A percentile compares a stretch with the other conserved stretches of the same genome.
Evolutionary conservation across 805 yeast species (phyloP).

Genomic region (Kodamaea leandrae): DNA sequence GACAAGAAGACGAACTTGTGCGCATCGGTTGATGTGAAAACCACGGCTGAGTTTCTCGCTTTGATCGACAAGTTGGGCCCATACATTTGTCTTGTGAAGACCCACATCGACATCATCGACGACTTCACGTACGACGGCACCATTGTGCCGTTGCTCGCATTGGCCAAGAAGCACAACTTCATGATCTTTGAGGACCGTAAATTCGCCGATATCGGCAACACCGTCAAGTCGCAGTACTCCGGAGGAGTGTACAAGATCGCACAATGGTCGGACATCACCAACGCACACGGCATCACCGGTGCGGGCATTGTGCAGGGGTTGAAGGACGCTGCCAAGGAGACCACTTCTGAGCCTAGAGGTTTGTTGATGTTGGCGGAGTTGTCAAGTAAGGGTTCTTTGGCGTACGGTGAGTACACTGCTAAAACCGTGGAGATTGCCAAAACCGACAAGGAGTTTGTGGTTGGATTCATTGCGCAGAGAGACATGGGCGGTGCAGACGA

Average conservation of each 20-base stretch:
- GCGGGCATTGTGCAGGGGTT: constrained; percentile 88
- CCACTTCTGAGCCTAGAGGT: constrained; percentile 78
- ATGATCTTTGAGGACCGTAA: constrained; percentile 95
- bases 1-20: constrained; percentile 83
- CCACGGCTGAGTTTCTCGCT: constrained; percentile 69
- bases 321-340: constrained; percentile 72
- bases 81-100: constrained; percentile 83
- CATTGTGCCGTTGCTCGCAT: constrained; percentile 64
- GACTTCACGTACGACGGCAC: constrained; percentile 85
- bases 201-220: constrained; percentile 97
- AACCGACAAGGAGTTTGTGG: constrained; percentile 81
- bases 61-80: constrained; percentile 86
- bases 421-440: constrained; percentile 85
- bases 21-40: constrained; percentile 88
- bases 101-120: constrained; percentile 89
- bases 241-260: constrained; percentile 90
- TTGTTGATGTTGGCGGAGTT: constrained; percentile 93
- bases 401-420: constrained; percentile 85
- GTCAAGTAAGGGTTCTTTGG: constrained; percentile 90
- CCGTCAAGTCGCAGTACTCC: constrained; percentile 89
- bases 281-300: constrained; percentile 97
- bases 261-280: constrained; percentile 94
- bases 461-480: constrained; percentile 94
- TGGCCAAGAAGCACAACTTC: constrained; percentile 81
- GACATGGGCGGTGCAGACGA: constrained; percentile 80